Conservation (phyloP, 2,329 filamentous ascomycete species). For the Penicillium sp. region DNA sequence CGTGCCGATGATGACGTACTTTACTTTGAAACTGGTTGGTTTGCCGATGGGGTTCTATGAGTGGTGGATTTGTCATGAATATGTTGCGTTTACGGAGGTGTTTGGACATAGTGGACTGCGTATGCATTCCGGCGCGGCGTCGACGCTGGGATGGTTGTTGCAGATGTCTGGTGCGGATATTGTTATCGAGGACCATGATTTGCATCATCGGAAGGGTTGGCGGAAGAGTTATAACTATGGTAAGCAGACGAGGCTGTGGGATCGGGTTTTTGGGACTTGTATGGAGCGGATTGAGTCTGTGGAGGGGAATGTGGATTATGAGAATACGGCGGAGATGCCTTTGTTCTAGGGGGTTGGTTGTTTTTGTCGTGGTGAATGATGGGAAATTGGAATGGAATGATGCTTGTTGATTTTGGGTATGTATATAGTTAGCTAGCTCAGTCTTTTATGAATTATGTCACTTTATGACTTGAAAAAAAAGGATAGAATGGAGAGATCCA, state of each 20-base stretch:
- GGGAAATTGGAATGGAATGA: background rate
- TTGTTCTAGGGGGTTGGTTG: conserved; percentile 20
- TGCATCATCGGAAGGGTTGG: conserved; percentile 43
- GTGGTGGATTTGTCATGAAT: conserved; percentile 49
- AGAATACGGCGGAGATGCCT: conserved; percentile 29
- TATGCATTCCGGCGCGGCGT: conserved; percentile 37
- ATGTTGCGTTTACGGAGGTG: conserved; percentile 40
- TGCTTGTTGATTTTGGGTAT: background rate
- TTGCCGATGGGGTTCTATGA: conserved; percentile 49
- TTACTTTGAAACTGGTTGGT: conserved; percentile 36
- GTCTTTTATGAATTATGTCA: background rate
- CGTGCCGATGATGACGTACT: conserved; percentile 42
- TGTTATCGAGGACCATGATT: conserved; percentile 46
- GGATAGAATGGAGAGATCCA: too few relatives aligned
- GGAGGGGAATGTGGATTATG: conserved; percentile 35
- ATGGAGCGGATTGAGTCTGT: conserved; percentile 39
- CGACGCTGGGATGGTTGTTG: conserved; percentile 38
- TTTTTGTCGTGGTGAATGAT: background rate
- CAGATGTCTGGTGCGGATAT: conserved; percentile 37
- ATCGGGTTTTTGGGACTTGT: conserved; percentile 38
- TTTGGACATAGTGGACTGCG: conserved; percentile 28
- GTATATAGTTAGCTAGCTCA: background rate
- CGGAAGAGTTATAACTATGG: conserved; percentile 39
- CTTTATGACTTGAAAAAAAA: background rate
- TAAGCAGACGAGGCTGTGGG: conserved; percentile 39